Base-by-base conservation (phyloP, 2,329 filamentous ascomycete species). In the Penicillium freii region DNA sequence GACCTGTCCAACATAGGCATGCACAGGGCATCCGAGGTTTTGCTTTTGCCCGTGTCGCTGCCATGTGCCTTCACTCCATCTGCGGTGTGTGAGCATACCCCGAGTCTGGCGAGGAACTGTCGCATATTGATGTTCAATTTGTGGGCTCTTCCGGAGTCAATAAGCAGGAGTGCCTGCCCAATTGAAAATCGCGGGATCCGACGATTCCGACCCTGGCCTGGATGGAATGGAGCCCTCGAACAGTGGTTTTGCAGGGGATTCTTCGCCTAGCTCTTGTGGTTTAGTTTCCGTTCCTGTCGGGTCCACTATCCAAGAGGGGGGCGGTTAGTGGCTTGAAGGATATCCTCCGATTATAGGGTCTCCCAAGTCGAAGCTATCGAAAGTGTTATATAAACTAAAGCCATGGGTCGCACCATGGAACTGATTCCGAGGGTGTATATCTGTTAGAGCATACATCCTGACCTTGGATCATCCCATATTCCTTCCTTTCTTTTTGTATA, bases 381-480 rank as follows among this genome's bases (percentile, higher is more conserved):
- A 33, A 33, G 29, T 15, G 15, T 43, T 58, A 56, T 60, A 51
- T 58, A 54, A 39, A 53, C 3, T 34, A 15, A 34, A n/a, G 7
- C 17, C 19, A 48, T 29, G 17, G 27, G 29, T 4, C 36, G 19
- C 17, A 13, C 11, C 5, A 11, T 44, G 5, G n/a, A 33, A n/a
- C 25, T 19, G 21, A 10, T 34, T 11, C 19, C 8, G 21, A 29
- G 19, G 5, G 11, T 17, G n/a, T 36, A 19, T 53, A 23, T 50
- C 25, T n/a, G 33, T 43, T 13, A 17, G 39, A 9, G 19, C 10
- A 39, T 45, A 27, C 11, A 27, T 13, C 29, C 38, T 17, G 21
- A 54, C 9, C 8, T 15, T 21, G 9, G 17, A 13, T 13, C 40
- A 11, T 34, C 29, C 17, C 2, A 6, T 5, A n/a, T 27, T 44